Conservation (phyloP, 306 rosid species). For the Nissolia schottii region DNA sequence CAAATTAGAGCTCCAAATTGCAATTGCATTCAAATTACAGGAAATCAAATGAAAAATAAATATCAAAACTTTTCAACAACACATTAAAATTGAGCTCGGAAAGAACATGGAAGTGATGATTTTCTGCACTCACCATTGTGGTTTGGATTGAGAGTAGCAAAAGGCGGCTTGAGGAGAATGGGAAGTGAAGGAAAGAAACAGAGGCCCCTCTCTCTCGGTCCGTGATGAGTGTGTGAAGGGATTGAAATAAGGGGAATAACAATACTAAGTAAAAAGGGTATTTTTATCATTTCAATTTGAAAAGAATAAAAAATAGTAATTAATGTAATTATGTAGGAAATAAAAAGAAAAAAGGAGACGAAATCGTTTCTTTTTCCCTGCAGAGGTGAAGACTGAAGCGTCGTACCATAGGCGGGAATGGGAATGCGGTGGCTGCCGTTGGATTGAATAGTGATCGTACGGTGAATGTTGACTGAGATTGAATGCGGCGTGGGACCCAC, state of each 20-base stretch:
- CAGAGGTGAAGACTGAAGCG: not conserved
- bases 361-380: conserved; percentile 16
- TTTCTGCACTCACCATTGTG: conserved; percentile 51
- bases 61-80: not conserved
- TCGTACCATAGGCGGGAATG: conserved; percentile 54
- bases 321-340: not conserved
- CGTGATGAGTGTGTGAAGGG: conserved; percentile 1
- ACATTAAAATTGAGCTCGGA: not conserved
- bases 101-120: not conserved
- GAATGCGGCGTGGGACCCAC: conserved; percentile 32
- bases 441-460: conserved; percentile 42
- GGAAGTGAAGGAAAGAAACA: conserved; percentile 22
- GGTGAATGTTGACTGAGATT: not conserved
- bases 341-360: not conserved
- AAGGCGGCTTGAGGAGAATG: conserved; percentile 28
- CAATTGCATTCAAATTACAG: conserved; percentile 14
- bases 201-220: not conserved
- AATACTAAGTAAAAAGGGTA: not conserved
- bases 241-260: not conserved
- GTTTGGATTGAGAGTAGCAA: conserved; percentile 27
- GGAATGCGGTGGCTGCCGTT: conserved; percentile 17
- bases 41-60: not conserved
- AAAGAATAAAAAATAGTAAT: not conserved
- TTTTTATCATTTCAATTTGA: not conserved
- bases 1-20: no score